Base-by-base conservation (phyloP, 1,139 yeast species). In the Pichia norvegensis region DNA sequence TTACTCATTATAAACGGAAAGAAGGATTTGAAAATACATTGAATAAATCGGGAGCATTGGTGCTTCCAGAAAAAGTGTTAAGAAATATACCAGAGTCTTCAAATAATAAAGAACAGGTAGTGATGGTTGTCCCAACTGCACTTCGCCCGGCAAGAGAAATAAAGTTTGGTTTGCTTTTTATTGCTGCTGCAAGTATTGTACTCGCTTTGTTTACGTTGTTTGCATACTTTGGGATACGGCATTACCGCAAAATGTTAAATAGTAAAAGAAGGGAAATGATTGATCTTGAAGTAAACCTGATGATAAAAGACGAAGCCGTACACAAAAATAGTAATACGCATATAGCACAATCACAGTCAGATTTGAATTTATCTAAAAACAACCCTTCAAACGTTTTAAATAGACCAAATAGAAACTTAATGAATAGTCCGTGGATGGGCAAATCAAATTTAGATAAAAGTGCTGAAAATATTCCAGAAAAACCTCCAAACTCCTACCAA, bases 41-140 rank as follows among this genome's bases (percentile, higher is more conserved):
- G 14, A 13, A 27, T 10, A 10, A 27, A 11, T 10, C 31, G 3
- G 31, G n/a, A 10, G 20, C 29, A 16, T 21, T 38, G 14, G 36
- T 38, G 3, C 17, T 37, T 16, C 38, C 45, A 25, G 20, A 29
- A 9, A 35, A 33, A 4, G 33, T 33, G 9, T 23, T 23, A 6
- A 23, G 8, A 23, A 6, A 23, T 5, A 23, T 23, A 23, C 25
- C 9, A 23, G 25, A 23, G 22, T 9, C 2, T 5, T 4, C 13
- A 17, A n/a, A 17, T 9, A 29, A 20, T 6, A 9, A 31, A 9
- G 41, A 33, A 36, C 36, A 43, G 17, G 36, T 42, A 4, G 45
- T 42, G 4, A 42, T 45, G 45, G 45, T 42, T 29, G 37, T 41
- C 17, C 45, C 48, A 1, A 42, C 41, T 5, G 40, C 42, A 2